phyloP scores from a whole-genome alignment of 345 rosid genomes.

The Linum usitatissimum region DNA sequence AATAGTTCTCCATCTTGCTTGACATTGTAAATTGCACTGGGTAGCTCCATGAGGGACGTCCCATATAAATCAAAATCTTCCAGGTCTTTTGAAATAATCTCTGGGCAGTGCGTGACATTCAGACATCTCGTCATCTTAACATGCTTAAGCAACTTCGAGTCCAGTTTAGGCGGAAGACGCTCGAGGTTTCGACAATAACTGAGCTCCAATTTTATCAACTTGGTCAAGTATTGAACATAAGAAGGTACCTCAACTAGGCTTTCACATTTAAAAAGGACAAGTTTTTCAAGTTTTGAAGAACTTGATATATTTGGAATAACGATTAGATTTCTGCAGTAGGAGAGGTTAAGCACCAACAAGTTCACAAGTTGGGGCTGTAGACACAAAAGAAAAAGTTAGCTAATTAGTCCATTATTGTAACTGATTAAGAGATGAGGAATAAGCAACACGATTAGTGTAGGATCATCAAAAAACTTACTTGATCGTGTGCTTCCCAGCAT shows the following conservation, averaged over 20 bases:
- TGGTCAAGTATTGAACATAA: not conserved
- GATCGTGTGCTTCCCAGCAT: not conserved
- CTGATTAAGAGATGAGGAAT: no score
- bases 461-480: not conserved
- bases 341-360: not conserved
- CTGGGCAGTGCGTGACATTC: not conserved
- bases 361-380: not conserved
- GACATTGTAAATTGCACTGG: not conserved
- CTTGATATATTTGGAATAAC: not conserved
- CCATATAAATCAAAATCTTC: not conserved
- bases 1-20: not conserved
- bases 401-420: not conserved
- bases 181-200: not conserved
- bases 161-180: not conserved
- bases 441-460: no score
- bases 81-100: not conserved
- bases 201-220: not conserved
- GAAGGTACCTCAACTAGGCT: not conserved
- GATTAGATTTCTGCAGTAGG: not conserved
- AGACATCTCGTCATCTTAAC: not conserved
- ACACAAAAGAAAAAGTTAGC: not conserved
- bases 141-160: not conserved
- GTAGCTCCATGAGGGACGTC: not conserved
- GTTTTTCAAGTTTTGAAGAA: not conserved
- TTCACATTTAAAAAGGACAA: not conserved